Percentiles rank a stretch among this genome's conserved stretches.
Evolutionary conservation across 1,284 basidiomycete genomes (phyloP).

Genomic region (Puccinia polysora): DNA sequence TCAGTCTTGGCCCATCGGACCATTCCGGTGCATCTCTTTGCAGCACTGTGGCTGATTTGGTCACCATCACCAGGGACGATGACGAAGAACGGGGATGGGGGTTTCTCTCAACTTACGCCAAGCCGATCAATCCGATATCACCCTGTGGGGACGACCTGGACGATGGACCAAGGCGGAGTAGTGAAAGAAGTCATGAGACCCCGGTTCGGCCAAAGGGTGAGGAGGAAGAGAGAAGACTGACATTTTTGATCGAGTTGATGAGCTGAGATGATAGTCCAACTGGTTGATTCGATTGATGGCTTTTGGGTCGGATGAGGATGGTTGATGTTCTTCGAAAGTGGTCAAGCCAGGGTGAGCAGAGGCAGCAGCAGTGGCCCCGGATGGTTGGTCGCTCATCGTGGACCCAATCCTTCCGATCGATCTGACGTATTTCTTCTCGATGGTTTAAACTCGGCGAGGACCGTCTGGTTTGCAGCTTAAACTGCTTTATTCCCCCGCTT

Average conservation of each 20-base stretch:
- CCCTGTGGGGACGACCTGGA: conserved; percentile 17
- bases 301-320: neutral
- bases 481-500: too few species aligned
- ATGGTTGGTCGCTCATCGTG: too few species aligned
- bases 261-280: conserved; percentile 13
- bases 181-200: neutral
- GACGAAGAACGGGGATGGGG: neutral
- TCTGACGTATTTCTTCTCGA: too few species aligned
- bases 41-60: neutral
- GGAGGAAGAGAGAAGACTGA: neutral
- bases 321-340: too few species aligned
- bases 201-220: neutral
- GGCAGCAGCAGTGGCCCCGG: too few species aligned
- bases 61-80: neutral
- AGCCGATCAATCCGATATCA: conserved; percentile 42
- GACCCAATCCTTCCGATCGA: too few species aligned
- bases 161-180: neutral
- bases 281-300: conserved; percentile 30
- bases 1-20: too few species aligned
- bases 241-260: conserved; percentile 10
- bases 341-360: too few species aligned
- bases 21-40: too few species aligned
- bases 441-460: too few species aligned
- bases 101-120: conserved; percentile 31
- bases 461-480: too few species aligned